Evolutionary conservation across 352 stramenopile genomes (phyloP).

Genomic region (Phytophthora macrochlamydospora): DNA sequence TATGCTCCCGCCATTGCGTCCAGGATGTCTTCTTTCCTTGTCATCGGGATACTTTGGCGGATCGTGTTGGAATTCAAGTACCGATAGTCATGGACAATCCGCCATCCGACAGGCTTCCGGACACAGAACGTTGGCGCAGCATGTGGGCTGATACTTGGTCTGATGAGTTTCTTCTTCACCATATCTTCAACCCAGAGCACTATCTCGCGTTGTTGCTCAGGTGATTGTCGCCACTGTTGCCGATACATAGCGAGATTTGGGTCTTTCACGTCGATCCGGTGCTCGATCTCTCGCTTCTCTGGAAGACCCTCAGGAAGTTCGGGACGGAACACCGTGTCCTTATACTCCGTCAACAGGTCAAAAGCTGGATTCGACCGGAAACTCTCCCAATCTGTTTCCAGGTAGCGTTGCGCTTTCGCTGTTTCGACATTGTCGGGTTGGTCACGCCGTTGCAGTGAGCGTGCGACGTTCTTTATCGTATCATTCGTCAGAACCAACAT

Average conservation of each 20-base stretch:
- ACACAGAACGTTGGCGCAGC: slow-evolving; percentile 24
- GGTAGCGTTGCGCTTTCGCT: slow-evolving; percentile 7
- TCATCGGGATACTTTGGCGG: slow-evolving; percentile 14
- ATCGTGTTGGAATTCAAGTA: slow-evolving; percentile 1
- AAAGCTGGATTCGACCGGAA: neutral
- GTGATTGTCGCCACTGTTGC: slow-evolving; percentile 4
- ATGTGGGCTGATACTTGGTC: slow-evolving; percentile 18
- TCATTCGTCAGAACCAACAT: slow-evolving; percentile 11
- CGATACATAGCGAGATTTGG: slow-evolving; percentile 6
- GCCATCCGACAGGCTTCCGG: slow-evolving; percentile 19
- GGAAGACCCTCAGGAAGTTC: slow-evolving; percentile 1
- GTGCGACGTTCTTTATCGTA: slow-evolving; percentile 2
- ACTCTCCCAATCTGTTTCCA: slow-evolving; percentile 10
- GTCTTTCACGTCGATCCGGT: slow-evolving; percentile 13
- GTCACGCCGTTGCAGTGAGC: neutral
- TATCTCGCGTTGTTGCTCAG: slow-evolving; percentile 15
- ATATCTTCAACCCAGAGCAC: slow-evolving; percentile 1
- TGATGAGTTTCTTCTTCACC: slow-evolving; percentile 5
- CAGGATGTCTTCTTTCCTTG: neutral
- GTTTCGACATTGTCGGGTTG: slow-evolving; percentile 3
- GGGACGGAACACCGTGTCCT: slow-evolving; percentile 3
- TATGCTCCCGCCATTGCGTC: slow-evolving; percentile 1
- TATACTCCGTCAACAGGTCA: neutral
- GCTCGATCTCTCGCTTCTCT: slow-evolving; percentile 7
- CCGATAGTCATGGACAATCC: slow-evolving; percentile 28